These are phyloP conservation scores for Xerocomus potaroensis DNA, from an alignment of 768 basidiomycete species.

Conservation along the genomic window DNA sequence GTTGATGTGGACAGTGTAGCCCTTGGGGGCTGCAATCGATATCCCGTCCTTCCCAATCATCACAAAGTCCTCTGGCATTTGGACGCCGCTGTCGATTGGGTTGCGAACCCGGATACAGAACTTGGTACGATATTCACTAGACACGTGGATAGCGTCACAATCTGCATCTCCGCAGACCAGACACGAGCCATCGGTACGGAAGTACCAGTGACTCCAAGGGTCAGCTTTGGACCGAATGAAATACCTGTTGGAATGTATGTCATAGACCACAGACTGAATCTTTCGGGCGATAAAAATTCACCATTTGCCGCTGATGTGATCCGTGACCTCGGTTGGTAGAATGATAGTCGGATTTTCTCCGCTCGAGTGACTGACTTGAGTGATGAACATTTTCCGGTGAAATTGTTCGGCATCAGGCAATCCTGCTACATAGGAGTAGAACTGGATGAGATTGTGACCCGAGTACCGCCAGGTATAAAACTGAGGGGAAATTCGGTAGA, in stretches of 20 bases:
- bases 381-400: not conserved
- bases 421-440: not conserved
- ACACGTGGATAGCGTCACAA: constrained; percentile 2
- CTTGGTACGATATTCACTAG: constrained; percentile 1
- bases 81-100: no score
- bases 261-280: not conserved
- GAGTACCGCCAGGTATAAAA: not conserved
- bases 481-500: constrained; percentile 2
- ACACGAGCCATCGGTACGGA: not conserved
- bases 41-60: constrained; percentile 5
- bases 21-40: not conserved
- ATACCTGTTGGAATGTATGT: not conserved
- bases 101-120: not conserved
- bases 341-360: no score
- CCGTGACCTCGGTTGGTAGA: not conserved
- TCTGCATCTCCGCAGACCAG: constrained; percentile 1
- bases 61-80: not conserved
- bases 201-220: constrained; percentile 3
- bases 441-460: not conserved
- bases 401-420: not conserved
- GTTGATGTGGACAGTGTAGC: not conserved
- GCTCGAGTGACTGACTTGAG: no score
- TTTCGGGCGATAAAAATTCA: not conserved
- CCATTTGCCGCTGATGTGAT: constrained; percentile 5
- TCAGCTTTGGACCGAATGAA: constrained; percentile 2